Conservation (phyloP, 2,329 filamentous ascomycete species). For the Ascochyta viciae-villosae region DNA sequence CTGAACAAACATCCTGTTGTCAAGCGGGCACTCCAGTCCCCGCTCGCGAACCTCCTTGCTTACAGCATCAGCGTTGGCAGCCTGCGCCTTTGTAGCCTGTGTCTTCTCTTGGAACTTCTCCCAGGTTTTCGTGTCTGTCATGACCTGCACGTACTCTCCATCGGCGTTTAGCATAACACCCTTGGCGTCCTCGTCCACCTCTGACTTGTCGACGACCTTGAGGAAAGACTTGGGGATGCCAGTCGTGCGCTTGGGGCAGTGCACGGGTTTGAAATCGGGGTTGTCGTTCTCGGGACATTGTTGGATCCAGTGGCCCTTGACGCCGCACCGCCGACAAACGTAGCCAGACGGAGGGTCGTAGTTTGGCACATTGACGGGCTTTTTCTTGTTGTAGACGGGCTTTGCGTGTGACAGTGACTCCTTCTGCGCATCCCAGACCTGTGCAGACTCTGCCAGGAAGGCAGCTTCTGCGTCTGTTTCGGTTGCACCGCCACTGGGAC, state of each 20-base stretch:
- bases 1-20: constrained; percentile 97
- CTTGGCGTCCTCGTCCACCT: constrained; percentile 82
- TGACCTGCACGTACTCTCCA: constrained; percentile 95
- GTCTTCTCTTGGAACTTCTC: constrained; percentile 95
- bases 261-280: constrained; percentile 91
- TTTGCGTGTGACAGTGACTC: constrained; percentile 82
- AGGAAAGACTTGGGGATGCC: constrained; percentile 95
- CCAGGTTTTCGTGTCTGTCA: constrained; percentile 95
- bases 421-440: constrained; percentile 92
- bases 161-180: constrained; percentile 98
- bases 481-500: constrained; percentile 57
- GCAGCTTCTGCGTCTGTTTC: constrained; percentile 94
- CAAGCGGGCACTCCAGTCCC: constrained; percentile 91
- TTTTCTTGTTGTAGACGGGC: constrained; percentile 57
- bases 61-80: constrained; percentile 77
- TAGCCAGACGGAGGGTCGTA: constrained; percentile 94
- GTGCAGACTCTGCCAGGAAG: constrained; percentile 87
- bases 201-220: constrained; percentile 92
- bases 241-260: constrained; percentile 93
- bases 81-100: constrained; percentile 82
- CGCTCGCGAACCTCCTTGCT: constrained; percentile 88
- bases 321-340: constrained; percentile 93
- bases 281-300: constrained; percentile 98
- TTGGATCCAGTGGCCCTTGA: constrained; percentile 99
- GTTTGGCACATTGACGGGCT: constrained; percentile 81